Base-by-base conservation (phyloP, 345 rosid species). In the Toxicodendron radicans region DNA sequence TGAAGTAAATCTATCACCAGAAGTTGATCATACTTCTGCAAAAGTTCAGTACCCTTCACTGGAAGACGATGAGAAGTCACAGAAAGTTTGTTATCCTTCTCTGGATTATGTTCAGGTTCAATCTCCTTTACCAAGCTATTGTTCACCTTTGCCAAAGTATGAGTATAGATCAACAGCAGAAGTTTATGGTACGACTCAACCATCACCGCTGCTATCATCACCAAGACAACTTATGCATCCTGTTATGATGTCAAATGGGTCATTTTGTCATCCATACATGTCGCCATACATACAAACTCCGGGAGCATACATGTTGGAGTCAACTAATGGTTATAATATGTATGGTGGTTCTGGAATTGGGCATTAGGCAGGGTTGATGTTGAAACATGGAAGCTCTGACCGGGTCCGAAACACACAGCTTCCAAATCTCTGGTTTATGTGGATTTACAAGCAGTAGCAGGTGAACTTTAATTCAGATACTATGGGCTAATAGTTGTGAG, bases 31-130 rank as follows among this genome's bases (percentile, higher is more conserved):
- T 16, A 30, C 53, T 20, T 2, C 9, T 0, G 60, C 68, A 23
- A 76, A 76, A 69, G 59, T 54, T 48, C 30, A 33, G 10, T 73
- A 69, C 14, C 77, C 81, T 11, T 62, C 71, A 5, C 18, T 64
- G 30, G 68, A 73, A 10, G 64, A 20, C 20, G 46, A 33, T 33
- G 66, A 70, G 14, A 46, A 32, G 57, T n/a, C 64, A 10, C 68
- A 52, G 33, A 10, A 18, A 24, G 57, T 66, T 27, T 20, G 20
- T 74, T 76, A 71, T 56, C 71, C 77, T 33, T 20, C 71, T 10
- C 59, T 69, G 3, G 69, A 68, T 21, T 46, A 51, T 54, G 52
- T 68, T 52, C 53, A 9, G 3, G 51, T 68, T 52, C 53, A 9
- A 6, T 48, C 48, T 32, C 68, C 75, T n/a, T n/a, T 61, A 11